A percentile compares a stretch with the other conserved stretches of the same genome.
Conservation (phyloP, 768 basidiomycete species). For the Naganishia vaughanmartiniae region DNA sequence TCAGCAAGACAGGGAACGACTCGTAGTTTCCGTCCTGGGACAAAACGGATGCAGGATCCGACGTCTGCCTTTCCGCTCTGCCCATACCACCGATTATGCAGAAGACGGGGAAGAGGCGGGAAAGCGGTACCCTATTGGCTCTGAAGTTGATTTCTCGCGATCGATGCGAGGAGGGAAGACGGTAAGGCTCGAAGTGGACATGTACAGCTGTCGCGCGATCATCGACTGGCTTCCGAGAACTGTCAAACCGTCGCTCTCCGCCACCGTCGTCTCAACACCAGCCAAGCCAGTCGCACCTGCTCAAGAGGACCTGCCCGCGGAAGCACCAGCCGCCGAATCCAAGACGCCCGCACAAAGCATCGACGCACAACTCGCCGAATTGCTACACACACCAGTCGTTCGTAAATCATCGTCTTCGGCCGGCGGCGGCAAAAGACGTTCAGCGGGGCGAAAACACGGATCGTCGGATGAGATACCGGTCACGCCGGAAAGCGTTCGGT, state of each 20-base stretch:
- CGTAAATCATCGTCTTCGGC: background rate
- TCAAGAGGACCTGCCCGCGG: background rate
- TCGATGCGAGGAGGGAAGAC: background rate
- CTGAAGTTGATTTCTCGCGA: background rate
- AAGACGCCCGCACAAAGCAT: background rate
- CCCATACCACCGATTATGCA: background rate
- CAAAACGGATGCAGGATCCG: conserved; percentile 32
- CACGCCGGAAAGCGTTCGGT: background rate
- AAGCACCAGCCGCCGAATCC: background rate
- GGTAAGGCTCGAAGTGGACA: conserved; percentile 29
- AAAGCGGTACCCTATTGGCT: conserved; percentile 14
- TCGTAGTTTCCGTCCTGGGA: conserved; percentile 25
- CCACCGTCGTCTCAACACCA: background rate
- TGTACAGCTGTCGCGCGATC: conserved; percentile 29
- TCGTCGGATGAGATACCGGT: background rate
- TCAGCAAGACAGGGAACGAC: background rate
- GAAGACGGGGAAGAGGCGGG: background rate
- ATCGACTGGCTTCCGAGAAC: conserved; percentile 12
- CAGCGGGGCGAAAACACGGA: background rate
- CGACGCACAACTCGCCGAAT: background rate
- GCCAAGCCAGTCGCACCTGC: background rate
- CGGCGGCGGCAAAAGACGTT: background rate
- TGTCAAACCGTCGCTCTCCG: background rate
- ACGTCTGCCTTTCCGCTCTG: background rate
- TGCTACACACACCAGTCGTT: background rate